Percentiles rank a stretch among this genome's conserved stretches.
phyloP scores from a whole-genome alignment of 345 rosid genomes.

The sweet orange (Citrus sinensis) region DNA sequence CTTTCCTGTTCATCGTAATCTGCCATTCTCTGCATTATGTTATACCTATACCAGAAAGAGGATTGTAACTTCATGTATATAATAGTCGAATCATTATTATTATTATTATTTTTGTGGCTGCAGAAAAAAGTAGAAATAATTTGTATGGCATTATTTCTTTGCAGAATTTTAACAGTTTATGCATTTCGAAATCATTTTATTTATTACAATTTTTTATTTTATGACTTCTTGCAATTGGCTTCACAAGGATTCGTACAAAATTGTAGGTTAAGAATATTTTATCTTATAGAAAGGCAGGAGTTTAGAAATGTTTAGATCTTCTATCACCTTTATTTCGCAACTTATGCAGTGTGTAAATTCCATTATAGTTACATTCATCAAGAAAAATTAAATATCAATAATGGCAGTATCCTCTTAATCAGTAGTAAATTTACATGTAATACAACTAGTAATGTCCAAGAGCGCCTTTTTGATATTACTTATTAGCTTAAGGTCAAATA shows the following conservation, averaged over 20 bases:
- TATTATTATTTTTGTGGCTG: background rate
- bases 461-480: too few relatives aligned
- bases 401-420: too few relatives aligned
- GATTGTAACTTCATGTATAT: conserved; percentile 23
- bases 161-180: background rate
- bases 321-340: too few relatives aligned
- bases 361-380: too few relatives aligned
- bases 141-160: conserved; percentile 7
- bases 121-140: conserved; percentile 9
- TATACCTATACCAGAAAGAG: background rate
- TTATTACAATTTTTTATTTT: background rate
- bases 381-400: too few relatives aligned
- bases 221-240: background rate
- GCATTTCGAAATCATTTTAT: conserved; percentile 6
- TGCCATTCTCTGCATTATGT: background rate
- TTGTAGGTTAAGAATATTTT: too few relatives aligned
- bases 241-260: background rate
- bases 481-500: too few relatives aligned
- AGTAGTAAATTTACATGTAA: too few relatives aligned
- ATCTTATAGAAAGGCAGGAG: too few relatives aligned
- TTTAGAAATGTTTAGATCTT: too few relatives aligned
- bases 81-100: conserved; percentile 4
- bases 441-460: too few relatives aligned
- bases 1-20: conserved; percentile 89
- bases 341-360: too few relatives aligned